These are phyloP conservation scores for Tylopilus cervinicoccineus DNA, from an alignment of 768 basidiomycete genomes.

Conservation along the genomic window DNA sequence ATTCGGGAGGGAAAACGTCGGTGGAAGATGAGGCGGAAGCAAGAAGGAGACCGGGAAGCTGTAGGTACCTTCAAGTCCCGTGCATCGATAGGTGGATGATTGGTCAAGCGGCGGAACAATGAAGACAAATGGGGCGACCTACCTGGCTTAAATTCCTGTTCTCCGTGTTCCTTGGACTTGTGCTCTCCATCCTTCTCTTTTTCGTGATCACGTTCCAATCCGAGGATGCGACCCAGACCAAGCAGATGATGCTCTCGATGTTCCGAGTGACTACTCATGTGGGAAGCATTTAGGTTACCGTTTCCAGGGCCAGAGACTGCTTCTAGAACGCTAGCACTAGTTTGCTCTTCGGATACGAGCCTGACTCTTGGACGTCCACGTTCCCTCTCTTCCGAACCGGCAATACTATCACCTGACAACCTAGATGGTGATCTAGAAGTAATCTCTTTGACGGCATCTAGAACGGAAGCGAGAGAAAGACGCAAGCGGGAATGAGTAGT, in stretches of 20 bases:
- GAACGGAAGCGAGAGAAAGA: slow-evolving; percentile 14
- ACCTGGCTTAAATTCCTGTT: slow-evolving; percentile 85
- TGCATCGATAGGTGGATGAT: background rate
- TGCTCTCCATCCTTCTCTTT: slow-evolving; percentile 15
- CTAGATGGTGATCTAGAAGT: slow-evolving; percentile 13
- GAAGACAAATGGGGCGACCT: slow-evolving; percentile 13
- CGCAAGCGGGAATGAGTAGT: slow-evolving; percentile 16
- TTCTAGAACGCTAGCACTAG: background rate
- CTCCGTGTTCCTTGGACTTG: slow-evolving; percentile 39
- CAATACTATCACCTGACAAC: slow-evolving; percentile 28
- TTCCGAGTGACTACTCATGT: background rate
- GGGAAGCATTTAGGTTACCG: background rate
- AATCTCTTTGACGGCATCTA: slow-evolving; percentile 18
- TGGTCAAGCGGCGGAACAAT: background rate
- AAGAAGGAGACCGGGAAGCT: slow-evolving; percentile 93
- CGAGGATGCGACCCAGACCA: slow-evolving; percentile 35
- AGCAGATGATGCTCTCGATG: slow-evolving; percentile 17
- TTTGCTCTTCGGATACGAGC: background rate
- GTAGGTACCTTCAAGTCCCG: slow-evolving; percentile 63
- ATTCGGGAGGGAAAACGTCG: slow-evolving; percentile 68
- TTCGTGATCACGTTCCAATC: slow-evolving; percentile 16
- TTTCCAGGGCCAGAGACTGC: background rate
- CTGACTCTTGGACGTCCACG: slow-evolving; percentile 23
- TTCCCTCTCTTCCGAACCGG: slow-evolving; percentile 33
- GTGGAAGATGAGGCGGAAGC: slow-evolving; percentile 77